Percentiles rank a stretch among this genome's conserved stretches.
phyloP scores from a whole-genome alignment of 1,284 basidiomycete species.

The Pseudozyma tsukubaensis region DNA sequence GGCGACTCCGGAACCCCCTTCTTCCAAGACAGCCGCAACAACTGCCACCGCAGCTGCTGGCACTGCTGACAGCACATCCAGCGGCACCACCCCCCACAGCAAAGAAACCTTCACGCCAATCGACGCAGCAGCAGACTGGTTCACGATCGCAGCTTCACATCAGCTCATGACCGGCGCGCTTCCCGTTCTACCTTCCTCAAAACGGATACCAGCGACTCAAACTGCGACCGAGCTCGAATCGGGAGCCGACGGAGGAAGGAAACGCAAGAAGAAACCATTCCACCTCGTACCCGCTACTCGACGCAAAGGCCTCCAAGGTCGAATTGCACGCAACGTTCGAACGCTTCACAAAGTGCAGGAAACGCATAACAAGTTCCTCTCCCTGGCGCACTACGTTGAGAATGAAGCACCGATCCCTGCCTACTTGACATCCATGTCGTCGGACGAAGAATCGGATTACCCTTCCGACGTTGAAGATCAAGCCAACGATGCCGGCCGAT shows the following conservation, averaged over 20 bases:
- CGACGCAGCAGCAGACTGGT: slow-evolving; percentile 51
- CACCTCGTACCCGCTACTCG: slow-evolving; percentile 43
- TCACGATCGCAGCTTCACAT: slow-evolving; percentile 51
- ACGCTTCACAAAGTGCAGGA: slow-evolving; percentile 60
- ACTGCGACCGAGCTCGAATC: background rate
- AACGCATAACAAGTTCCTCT: slow-evolving; percentile 62
- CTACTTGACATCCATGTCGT: slow-evolving; percentile 52
- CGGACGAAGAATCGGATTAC: slow-evolving; percentile 59
- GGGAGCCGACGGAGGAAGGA: background rate
- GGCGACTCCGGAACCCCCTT: slow-evolving; percentile 31
- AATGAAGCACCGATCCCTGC: slow-evolving; percentile 64
- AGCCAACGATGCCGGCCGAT: background rate
- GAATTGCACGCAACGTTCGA: slow-evolving; percentile 58
- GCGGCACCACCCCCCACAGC: background rate
- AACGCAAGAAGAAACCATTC: slow-evolving; percentile 30
- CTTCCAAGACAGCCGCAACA: background rate
- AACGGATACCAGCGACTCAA: background rate
- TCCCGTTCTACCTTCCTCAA: slow-evolving; percentile 40
- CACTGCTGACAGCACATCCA: slow-evolving; percentile 10
- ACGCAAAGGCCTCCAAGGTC: slow-evolving; percentile 49
- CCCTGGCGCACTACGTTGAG: slow-evolving; percentile 58
- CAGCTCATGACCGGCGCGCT: slow-evolving; percentile 47
- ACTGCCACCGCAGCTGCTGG: slow-evolving; percentile 11
- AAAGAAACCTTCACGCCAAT: background rate
- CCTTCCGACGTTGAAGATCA: slow-evolving; percentile 49